Evolutionary conservation across 2,329 filamentous ascomycete genomes (phyloP), one percentile per base, ranked within the genome.

Genomic region (Ascochyta pisi): DNA sequence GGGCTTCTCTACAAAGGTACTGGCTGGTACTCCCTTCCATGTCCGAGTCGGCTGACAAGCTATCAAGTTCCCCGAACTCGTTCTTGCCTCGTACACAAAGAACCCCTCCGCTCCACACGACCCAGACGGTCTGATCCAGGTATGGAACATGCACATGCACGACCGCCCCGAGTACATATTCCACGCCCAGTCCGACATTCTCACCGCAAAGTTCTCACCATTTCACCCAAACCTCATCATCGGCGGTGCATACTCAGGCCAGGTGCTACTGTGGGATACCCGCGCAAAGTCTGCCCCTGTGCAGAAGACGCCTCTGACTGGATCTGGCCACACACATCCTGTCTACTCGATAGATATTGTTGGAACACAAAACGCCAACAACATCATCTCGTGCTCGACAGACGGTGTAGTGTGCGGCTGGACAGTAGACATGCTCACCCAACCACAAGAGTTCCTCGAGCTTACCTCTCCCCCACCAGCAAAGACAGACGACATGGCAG

Each of bases 311-410:
- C 95, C 95, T 0, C 83, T 99, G 35, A 98, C 94, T 6, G 94
- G 95, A 45, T 93, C 91, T 13, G 93, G 95, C 13, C 95, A 99
- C 75, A 96, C 95, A 7, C 95, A 99, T 71, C 95, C 95, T 0
- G 90, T 99, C 61, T 99, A 99, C 80, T 92, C 90, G 35, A 87
- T 99, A 54, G 91, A 95, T 60, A 96, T 99, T 51, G 92, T 99
- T 45, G 95, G 95, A 62, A 99, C 96, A 0, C 95, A 98, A 73
- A 99, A 99, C 74, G 95, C 95, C 56, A 96, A 97, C 80, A 99
- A 98, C 76, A 96, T 99, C 73, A 90, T 99, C 67, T 97, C 93
- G 31, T 94, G 92, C 74, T 97, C 92, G 1, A 99, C 95, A 0
- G 95, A 99, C 71, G 95, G 95, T 50, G 92, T 96, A 9, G 92